Evolutionary conservation across 768 basidiomycete species (phyloP).

Genomic region (Cystobasidium tubakii): DNA sequence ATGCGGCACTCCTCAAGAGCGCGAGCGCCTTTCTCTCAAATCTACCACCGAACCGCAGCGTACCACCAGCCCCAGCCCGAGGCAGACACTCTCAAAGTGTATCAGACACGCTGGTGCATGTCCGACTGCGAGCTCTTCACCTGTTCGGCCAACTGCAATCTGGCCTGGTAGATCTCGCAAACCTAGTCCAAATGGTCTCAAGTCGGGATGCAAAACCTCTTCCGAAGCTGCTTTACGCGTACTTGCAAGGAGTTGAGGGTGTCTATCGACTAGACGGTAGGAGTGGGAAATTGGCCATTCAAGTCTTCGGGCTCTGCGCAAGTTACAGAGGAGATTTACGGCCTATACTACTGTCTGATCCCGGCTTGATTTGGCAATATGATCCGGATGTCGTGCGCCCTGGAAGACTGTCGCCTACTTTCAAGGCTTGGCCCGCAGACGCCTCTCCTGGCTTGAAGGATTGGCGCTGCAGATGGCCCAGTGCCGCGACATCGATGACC

Average conservation of each 20-base stretch:
- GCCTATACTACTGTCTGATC: slow-evolving; percentile 16
- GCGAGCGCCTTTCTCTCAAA: not conserved
- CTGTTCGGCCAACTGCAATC: not conserved
- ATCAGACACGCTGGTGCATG: not conserved
- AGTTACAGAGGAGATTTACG: not conserved
- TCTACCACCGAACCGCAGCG: not conserved
- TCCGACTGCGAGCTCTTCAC: not conserved
- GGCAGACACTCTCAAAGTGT: not conserved
- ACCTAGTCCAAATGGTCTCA: not conserved
- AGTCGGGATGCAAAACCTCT: not conserved
- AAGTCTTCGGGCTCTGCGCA: not conserved
- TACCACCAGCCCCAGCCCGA: not conserved
- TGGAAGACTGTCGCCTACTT: not conserved
- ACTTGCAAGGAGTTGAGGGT: not conserved
- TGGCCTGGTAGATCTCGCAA: not conserved
- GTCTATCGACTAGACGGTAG: not conserved
- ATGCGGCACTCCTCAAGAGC: not conserved
- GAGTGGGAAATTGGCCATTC: slow-evolving; percentile 13
- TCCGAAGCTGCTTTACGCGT: not conserved
- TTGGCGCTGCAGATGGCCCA: not conserved
- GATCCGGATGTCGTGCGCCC: not conserved
- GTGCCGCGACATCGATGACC: not conserved
- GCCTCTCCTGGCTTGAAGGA: not conserved
- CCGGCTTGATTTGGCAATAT: slow-evolving; percentile 31
- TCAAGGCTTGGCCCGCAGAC: not conserved